Evolutionary conservation across 176 grass and related monocot species (phyloP).

Genomic region (Dendrocalamus sinicus): DNA sequence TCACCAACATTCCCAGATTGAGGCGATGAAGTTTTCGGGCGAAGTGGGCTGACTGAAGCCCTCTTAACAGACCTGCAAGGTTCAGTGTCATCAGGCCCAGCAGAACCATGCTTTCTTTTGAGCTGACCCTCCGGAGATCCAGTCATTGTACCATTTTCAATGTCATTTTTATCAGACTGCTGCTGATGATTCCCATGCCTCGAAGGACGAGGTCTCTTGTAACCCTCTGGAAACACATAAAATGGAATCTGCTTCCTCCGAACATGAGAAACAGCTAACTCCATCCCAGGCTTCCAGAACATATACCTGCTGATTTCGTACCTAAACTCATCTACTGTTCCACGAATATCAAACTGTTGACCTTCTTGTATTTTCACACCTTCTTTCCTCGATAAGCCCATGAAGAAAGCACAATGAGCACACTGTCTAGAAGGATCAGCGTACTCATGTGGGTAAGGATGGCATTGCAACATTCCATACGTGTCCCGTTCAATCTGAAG

Average conservation of each 20-base stretch:
- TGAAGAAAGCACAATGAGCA: slow-evolving; percentile 95
- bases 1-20: slow-evolving; percentile 28
- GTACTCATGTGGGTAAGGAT: slow-evolving; percentile 93
- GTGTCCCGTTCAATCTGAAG: slow-evolving; percentile 96
- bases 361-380: slow-evolving; percentile 90
- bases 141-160: slow-evolving; percentile 36
- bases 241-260: slow-evolving; percentile 81
- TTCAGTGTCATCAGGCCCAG: slow-evolving; percentile 40
- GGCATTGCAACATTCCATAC: slow-evolving; percentile 86
- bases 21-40: slow-evolving; percentile 45
- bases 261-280: slow-evolving; percentile 95
- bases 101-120: slow-evolving; percentile 53
- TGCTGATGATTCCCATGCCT: slow-evolving; percentile 56
- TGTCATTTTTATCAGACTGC: slow-evolving; percentile 48
- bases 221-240: slow-evolving; percentile 91
- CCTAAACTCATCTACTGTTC: slow-evolving; percentile 94
- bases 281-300: slow-evolving; percentile 96
- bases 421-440: slow-evolving; percentile 70
- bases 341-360: slow-evolving; percentile 97
- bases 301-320: slow-evolving; percentile 75
- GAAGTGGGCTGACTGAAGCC: slow-evolving; percentile 55
- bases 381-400: slow-evolving; percentile 94
- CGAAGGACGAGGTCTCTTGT: slow-evolving; percentile 63
- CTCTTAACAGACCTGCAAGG: slow-evolving; percentile 49
- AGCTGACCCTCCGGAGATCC: slow-evolving; percentile 42